A percentile compares a stretch with the other conserved stretches of the same genome.
These are phyloP conservation scores for Ogataea haglerorum DNA, from an alignment of 805 yeast species.

Conservation along the genomic window DNA sequence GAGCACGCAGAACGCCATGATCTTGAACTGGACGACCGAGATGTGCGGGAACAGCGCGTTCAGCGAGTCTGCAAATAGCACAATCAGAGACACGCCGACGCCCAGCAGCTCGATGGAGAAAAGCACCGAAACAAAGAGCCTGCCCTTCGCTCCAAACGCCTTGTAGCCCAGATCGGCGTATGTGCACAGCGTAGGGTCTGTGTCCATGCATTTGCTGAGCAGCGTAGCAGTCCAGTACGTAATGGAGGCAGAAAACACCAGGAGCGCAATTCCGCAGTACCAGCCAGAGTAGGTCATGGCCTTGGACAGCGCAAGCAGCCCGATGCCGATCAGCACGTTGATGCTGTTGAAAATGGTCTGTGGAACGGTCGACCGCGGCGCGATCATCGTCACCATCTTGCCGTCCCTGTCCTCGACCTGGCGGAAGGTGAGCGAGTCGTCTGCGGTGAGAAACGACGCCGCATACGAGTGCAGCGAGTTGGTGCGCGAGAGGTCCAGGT, in stretches of 20 bases:
- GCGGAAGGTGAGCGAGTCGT: conserved; percentile 32
- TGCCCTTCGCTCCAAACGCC: conserved; percentile 76
- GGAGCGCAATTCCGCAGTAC: conserved; percentile 58
- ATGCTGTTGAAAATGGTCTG: conserved; percentile 67
- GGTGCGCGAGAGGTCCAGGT: conserved; percentile 25
- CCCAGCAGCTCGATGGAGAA: conserved; percentile 79
- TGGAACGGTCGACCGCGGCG: conserved; percentile 77
- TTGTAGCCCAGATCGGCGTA: conserved; percentile 87
- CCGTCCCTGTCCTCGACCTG: conserved; percentile 72
- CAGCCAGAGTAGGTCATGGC: conserved; percentile 65
- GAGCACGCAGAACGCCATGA: conserved; percentile 62
- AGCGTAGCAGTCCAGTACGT: conserved; percentile 78
- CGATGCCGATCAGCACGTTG: conserved; percentile 66
- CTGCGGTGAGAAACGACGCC: conserved; percentile 20
- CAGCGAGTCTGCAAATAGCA: conserved; percentile 82
- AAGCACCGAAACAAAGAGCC: conserved; percentile 66
- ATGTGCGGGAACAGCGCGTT: conserved; percentile 59
- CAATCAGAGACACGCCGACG: conserved; percentile 76
- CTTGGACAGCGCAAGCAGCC: conserved; percentile 62
- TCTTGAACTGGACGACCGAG: conserved; percentile 55
- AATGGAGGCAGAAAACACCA: conserved; percentile 57
- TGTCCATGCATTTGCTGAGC: conserved; percentile 71
- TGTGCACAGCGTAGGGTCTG: conserved; percentile 76
- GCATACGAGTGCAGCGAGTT: conserved; percentile 29
- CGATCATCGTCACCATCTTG: conserved; percentile 62